Percentiles rank a stretch among this genome's conserved stretches.
Evolutionary conservation across 768 basidiomycete genomes (phyloP).

Genomic region (Phylloporus sp.): DNA sequence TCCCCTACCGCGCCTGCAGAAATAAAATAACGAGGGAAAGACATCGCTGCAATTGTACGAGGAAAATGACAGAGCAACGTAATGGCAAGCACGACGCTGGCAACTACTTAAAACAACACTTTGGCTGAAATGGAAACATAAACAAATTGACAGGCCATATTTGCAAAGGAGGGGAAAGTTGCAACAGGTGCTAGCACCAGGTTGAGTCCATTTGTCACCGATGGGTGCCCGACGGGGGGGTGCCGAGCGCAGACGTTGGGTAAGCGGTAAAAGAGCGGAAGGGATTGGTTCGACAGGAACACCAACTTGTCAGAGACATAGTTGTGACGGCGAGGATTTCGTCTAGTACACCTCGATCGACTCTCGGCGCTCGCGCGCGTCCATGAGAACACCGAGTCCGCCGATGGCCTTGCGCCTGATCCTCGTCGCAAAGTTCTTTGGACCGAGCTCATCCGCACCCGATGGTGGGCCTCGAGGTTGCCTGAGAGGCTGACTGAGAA

Average conservation of each 20-base stretch:
- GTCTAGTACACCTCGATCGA: slow-evolving; percentile 63
- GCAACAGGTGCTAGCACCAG: slow-evolving; percentile 23
- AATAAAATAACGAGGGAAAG: slow-evolving; percentile 22
- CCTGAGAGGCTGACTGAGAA: slow-evolving; percentile 69
- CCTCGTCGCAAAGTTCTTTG: slow-evolving; percentile 84
- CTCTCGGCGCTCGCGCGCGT: slow-evolving; percentile 75
- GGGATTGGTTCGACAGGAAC: slow-evolving; percentile 13
- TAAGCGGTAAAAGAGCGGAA: slow-evolving; percentile 18
- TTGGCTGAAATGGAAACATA: slow-evolving; percentile 18
- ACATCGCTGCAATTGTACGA: slow-evolving; percentile 13
- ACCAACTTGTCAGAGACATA: slow-evolving; percentile 6
- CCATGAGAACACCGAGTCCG: slow-evolving; percentile 73
- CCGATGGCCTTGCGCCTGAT: slow-evolving; percentile 82
- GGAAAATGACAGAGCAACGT: slow-evolving; percentile 16
- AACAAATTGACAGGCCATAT: slow-evolving; percentile 18
- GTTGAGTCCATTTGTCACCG: slow-evolving; percentile 19
- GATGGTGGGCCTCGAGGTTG: slow-evolving; percentile 88
- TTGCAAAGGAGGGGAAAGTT: slow-evolving; percentile 25
- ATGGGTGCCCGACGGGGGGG: slow-evolving; percentile 7
- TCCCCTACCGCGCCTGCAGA: slow-evolving; percentile 7
- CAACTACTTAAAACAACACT: slow-evolving; percentile 27
- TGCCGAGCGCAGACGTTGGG: slow-evolving; percentile 11
- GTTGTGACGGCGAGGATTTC: slow-evolving; percentile 5
- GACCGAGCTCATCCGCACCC: slow-evolving; percentile 78
- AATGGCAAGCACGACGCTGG: slow-evolving; percentile 26